Evolutionary conservation across 2,329 filamentous ascomycete genomes (phyloP).

Genomic region (Colletotrichum lupini): DNA sequence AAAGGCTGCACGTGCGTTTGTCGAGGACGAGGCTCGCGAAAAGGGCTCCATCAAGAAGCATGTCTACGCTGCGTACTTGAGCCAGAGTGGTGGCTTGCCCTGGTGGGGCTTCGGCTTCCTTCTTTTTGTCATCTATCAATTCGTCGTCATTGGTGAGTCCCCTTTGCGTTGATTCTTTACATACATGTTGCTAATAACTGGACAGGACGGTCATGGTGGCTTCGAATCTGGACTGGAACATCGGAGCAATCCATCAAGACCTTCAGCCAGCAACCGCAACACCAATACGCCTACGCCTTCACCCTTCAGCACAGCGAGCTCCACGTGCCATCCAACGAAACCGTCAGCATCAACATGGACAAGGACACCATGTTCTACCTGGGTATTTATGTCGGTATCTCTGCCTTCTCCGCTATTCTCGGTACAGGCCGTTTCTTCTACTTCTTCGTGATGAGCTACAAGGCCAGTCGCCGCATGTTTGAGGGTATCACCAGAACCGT

Average conservation of each 20-base stretch:
- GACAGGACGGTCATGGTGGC: conserved; percentile 69
- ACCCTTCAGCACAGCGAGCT: conserved; percentile 58
- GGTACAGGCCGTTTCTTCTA: conserved; percentile 72
- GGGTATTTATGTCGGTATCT: conserved; percentile 72
- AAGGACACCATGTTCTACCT: conserved; percentile 72
- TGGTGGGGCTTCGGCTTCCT: conserved; percentile 68
- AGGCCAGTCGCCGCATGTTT: conserved; percentile 76
- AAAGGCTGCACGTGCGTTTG: conserved; percentile 74
- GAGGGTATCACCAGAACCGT: conserved; percentile 73
- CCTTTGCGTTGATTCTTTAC: not conserved
- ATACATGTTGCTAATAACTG: conserved; percentile 6
- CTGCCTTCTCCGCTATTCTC: conserved; percentile 65
- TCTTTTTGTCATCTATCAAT: conserved; percentile 66
- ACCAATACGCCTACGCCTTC: conserved; percentile 39
- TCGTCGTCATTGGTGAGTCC: conserved; percentile 62
- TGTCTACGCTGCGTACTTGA: conserved; percentile 76
- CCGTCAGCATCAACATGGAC: conserved; percentile 42
- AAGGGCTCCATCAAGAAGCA: conserved; percentile 74
- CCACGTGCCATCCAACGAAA: conserved; percentile 42
- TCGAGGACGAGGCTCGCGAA: conserved; percentile 80
- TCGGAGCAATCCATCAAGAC: conserved; percentile 46
- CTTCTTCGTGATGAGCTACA: conserved; percentile 73
- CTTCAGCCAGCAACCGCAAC: conserved; percentile 33
- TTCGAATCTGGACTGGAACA: conserved; percentile 69
- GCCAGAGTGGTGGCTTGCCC: conserved; percentile 70